These are phyloP conservation scores for Halophytophthora polymorphica DNA, from an alignment of 352 stramenopile genomes.

Conservation along the genomic window DNA sequence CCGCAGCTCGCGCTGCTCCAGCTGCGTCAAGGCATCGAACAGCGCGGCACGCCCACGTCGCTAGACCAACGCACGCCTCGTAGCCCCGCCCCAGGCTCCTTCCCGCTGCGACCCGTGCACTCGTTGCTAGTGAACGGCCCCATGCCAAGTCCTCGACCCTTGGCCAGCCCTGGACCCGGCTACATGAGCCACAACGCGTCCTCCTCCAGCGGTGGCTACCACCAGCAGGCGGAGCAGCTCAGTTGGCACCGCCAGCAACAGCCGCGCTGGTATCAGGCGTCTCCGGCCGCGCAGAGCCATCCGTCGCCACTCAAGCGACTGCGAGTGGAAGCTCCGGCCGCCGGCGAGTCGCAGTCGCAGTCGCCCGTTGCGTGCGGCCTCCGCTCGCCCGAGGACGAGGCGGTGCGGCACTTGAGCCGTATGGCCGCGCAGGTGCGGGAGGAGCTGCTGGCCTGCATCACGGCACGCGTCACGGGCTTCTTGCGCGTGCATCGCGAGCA, in stretches of 20 bases:
- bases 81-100: slow-evolving; percentile 27
- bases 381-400: slow-evolving; percentile 40
- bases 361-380: slow-evolving; percentile 5
- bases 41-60: slow-evolving; percentile 15
- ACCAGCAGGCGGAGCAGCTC: slow-evolving; percentile 21
- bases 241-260: slow-evolving; percentile 14
- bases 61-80: slow-evolving; percentile 24
- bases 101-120: slow-evolving; percentile 48
- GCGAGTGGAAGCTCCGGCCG: slow-evolving; percentile 18
- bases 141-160: slow-evolving; percentile 22
- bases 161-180: not conserved
- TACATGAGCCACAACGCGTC: slow-evolving; percentile 13
- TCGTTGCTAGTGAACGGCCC: slow-evolving; percentile 31
- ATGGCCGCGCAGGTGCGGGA: slow-evolving; percentile 56
- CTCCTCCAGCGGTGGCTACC: slow-evolving; percentile 15
- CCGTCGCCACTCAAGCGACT: slow-evolving; percentile 25
- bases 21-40: slow-evolving; percentile 20
- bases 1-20: slow-evolving; percentile 30
- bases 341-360: slow-evolving; percentile 10
- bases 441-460: slow-evolving; percentile 66
- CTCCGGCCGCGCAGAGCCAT: slow-evolving; percentile 6
- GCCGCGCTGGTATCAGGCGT: slow-evolving; percentile 18
- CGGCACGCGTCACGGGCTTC: slow-evolving; percentile 60
- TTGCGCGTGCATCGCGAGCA: slow-evolving; percentile 50
- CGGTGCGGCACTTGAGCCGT: slow-evolving; percentile 61